These are phyloP conservation scores for Corchorus olitorius DNA, from an alignment of 345 rosid genomes.

Conservation along the genomic window DNA sequence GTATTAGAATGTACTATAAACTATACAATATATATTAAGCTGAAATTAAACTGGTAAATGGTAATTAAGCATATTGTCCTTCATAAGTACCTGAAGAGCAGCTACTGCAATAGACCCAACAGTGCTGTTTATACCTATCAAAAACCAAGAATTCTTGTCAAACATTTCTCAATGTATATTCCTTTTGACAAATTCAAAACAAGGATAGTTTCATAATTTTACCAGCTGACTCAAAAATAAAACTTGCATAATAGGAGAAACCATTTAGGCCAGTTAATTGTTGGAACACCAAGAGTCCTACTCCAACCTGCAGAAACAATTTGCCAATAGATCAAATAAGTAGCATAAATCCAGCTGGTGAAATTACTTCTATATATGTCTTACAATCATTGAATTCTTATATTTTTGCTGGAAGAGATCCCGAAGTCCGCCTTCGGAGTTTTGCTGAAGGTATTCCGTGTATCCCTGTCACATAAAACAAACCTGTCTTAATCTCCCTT, in stretches of 20 bases:
- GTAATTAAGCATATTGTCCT: not conserved
- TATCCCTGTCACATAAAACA: not conserved
- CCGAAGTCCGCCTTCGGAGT: not conserved
- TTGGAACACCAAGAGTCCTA: constrained; percentile 8
- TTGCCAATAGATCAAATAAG: not conserved
- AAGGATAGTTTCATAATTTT: not conserved
- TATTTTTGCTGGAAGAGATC: constrained; percentile 24
- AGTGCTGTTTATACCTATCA: constrained; percentile 29
- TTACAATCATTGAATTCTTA: constrained; percentile 19
- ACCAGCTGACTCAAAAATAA: constrained; percentile 16
- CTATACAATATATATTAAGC: too few relatives aligned
- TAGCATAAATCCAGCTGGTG: not conserved
- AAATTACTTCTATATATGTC: not conserved
- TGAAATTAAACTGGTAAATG: not conserved
- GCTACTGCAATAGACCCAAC: constrained; percentile 29
- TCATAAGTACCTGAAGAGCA: constrained; percentile 25
- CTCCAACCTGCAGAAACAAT: constrained; percentile 12
- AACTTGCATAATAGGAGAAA: not conserved
- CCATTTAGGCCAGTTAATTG: constrained; percentile 5
- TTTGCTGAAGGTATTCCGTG: not conserved
- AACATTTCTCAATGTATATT: not conserved
- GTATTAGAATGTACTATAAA: not conserved
- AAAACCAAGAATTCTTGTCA: not conserved
- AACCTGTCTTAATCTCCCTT: not conserved
- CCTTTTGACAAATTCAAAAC: not conserved